These are phyloP conservation scores for Rubia tinctorum DNA, from an alignment of 305 asterid genomes.

Conservation along the genomic window DNA sequence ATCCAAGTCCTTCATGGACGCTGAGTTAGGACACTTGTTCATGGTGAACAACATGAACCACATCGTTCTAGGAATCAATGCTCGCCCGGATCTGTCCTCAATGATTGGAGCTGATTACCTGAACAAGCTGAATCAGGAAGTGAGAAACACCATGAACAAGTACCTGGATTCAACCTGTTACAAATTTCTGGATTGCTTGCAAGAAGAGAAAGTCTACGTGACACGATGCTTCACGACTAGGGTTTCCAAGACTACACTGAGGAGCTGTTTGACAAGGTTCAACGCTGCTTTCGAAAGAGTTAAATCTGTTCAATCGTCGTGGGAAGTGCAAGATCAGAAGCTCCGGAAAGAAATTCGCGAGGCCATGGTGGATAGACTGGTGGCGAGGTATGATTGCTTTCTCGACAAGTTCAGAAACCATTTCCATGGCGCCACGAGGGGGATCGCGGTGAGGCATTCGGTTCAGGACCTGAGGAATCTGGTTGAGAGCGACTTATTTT, in stretches of 20 bases:
- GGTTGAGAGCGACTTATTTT: slow-evolving; percentile 32
- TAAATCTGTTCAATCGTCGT: slow-evolving; percentile 12
- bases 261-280: slow-evolving; percentile 32
- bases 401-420: slow-evolving; percentile 29
- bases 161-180: slow-evolving; percentile 30
- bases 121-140: slow-evolving; percentile 18
- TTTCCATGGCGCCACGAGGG: slow-evolving; percentile 19
- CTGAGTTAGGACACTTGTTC: slow-evolving; percentile 33
- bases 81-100: slow-evolving; percentile 25
- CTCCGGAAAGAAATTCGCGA: slow-evolving; percentile 38
- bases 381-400: slow-evolving; percentile 32
- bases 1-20: slow-evolving; percentile 20
- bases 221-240: slow-evolving; percentile 22
- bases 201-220: slow-evolving; percentile 30
- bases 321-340: slow-evolving; percentile 38
- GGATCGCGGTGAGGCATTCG: slow-evolving; percentile 32
- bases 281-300: slow-evolving; percentile 35
- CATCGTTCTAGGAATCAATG: slow-evolving; percentile 32
- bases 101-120: slow-evolving; percentile 40
- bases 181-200: slow-evolving; percentile 39
- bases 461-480: slow-evolving; percentile 34
- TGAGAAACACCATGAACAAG: slow-evolving; percentile 18
- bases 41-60: slow-evolving; percentile 54
- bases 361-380: slow-evolving; percentile 26
- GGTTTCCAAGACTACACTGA: slow-evolving; percentile 31